phyloP scores from a whole-genome alignment of 805 yeast species.

The Torulaspora indica region DNA sequence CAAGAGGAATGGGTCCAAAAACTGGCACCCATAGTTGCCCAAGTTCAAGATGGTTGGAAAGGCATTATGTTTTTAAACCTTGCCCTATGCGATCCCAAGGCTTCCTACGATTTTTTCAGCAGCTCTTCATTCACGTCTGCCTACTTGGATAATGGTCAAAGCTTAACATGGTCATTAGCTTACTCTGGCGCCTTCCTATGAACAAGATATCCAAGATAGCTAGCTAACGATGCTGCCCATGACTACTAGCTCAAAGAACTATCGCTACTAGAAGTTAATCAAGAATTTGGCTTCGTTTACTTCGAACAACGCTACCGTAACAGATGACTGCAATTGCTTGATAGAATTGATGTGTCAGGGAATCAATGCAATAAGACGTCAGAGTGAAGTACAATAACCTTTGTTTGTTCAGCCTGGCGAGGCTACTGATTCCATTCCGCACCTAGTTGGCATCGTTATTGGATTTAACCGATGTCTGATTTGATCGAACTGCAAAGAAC shows the following conservation, averaged over 20 bases:
- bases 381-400: too few relatives aligned
- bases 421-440: too few relatives aligned
- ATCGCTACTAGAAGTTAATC: too few relatives aligned
- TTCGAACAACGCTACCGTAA: background rate
- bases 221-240: too few relatives aligned
- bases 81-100: slow-evolving; percentile 65
- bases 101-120: slow-evolving; percentile 60
- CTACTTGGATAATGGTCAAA: slow-evolving; percentile 77
- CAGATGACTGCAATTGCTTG: background rate
- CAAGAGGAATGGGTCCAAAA: slow-evolving; percentile 59
- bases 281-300: background rate
- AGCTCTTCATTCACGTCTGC: slow-evolving; percentile 47
- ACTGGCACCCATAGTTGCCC: slow-evolving; percentile 42
- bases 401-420: too few relatives aligned
- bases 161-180: slow-evolving; percentile 80
- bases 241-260: too few relatives aligned
- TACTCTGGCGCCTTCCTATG: slow-evolving; percentile 46
- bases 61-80: slow-evolving; percentile 67
- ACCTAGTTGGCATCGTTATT: background rate
- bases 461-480: slow-evolving; percentile 33
- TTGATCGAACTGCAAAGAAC: slow-evolving; percentile 39
- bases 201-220: background rate
- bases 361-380: background rate
- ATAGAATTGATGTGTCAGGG: background rate
- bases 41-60: slow-evolving; percentile 63